Evolutionary conservation across 192 early-diverging fungal genomes (phyloP).

Genomic region (Coemansia aciculifera): DNA sequence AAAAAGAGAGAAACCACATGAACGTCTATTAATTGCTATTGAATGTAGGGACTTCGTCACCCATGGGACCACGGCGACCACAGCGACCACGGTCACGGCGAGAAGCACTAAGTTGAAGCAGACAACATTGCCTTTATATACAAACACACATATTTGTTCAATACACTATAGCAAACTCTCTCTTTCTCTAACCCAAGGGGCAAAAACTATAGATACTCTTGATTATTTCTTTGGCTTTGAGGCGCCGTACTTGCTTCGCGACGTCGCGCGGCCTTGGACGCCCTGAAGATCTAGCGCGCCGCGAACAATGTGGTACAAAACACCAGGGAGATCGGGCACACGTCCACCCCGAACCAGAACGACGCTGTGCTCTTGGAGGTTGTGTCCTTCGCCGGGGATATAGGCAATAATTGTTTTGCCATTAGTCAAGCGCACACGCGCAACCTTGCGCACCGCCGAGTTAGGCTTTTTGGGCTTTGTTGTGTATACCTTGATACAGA

Average conservation of each 20-base stretch:
- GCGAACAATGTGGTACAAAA: constrained; percentile 90
- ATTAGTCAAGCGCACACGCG: constrained; percentile 88
- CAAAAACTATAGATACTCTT: constrained; percentile 9
- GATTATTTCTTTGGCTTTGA: constrained; percentile 66
- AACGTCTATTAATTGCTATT: neutral
- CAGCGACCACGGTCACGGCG: constrained; percentile 59
- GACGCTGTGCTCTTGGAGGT: constrained; percentile 96
- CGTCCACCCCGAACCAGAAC: constrained; percentile 94
- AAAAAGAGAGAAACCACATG: neutral
- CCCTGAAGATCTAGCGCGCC: constrained; percentile 95
- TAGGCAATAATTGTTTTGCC: constrained; percentile 91
- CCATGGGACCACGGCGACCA: constrained; percentile 69
- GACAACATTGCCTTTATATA: neutral
- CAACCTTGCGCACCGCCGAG: constrained; percentile 93
- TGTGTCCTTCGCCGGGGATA: constrained; percentile 98
- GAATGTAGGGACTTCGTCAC: constrained; percentile 62
- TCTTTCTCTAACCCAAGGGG: neutral
- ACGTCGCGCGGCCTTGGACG: constrained; percentile 77
- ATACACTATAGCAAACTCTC: neutral
- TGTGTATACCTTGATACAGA: constrained; percentile 93
- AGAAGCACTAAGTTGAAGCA: constrained; percentile 19
- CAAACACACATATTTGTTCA: neutral
- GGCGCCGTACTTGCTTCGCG: constrained; percentile 92
- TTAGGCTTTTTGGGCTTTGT: constrained; percentile 99
- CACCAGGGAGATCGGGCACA: constrained; percentile 97